phyloP scores from a whole-genome alignment of 805 yeast genomes.

The Candida nemodendra region DNA sequence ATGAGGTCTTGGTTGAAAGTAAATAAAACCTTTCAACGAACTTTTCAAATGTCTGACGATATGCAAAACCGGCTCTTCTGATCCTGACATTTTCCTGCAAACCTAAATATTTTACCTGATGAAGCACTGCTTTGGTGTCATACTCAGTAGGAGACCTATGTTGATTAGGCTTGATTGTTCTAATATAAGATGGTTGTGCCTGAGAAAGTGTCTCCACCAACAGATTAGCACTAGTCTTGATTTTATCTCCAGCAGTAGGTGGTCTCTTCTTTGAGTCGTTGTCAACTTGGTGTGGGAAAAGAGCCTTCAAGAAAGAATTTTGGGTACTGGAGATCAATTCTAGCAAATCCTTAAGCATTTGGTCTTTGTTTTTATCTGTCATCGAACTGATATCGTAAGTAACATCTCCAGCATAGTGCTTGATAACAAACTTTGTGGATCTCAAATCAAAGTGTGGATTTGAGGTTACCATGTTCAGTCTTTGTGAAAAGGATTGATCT shows the following conservation, averaged over 20 bases:
- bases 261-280: constrained; percentile 74
- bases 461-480: constrained; percentile 76
- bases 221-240: constrained; percentile 86
- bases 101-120: constrained; percentile 94
- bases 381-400: constrained; percentile 83
- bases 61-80: constrained; percentile 98
- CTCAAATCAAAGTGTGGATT: constrained; percentile 90
- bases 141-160: constrained; percentile 87
- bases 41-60: constrained; percentile 93
- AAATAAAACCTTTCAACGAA: constrained; percentile 93
- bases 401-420: constrained; percentile 99
- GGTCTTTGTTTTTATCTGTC: constrained; percentile 97
- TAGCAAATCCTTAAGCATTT: constrained; percentile 81
- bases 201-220: constrained; percentile 85
- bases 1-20: constrained; percentile 84
- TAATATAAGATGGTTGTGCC: constrained; percentile 92
- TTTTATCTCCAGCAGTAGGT: constrained; percentile 95
- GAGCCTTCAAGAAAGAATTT: constrained; percentile 55
- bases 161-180: constrained; percentile 97
- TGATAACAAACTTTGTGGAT: constrained; percentile 80
- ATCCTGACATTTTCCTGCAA: constrained; percentile 95
- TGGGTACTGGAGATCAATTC: constrained; percentile 73
- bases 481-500: constrained; percentile 91
- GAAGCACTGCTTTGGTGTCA: constrained; percentile 85
- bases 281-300: constrained; percentile 68